Evolutionary conservation across 192 early-diverging fungal genomes (phyloP).

Genomic region (Coemansia sp.): DNA sequence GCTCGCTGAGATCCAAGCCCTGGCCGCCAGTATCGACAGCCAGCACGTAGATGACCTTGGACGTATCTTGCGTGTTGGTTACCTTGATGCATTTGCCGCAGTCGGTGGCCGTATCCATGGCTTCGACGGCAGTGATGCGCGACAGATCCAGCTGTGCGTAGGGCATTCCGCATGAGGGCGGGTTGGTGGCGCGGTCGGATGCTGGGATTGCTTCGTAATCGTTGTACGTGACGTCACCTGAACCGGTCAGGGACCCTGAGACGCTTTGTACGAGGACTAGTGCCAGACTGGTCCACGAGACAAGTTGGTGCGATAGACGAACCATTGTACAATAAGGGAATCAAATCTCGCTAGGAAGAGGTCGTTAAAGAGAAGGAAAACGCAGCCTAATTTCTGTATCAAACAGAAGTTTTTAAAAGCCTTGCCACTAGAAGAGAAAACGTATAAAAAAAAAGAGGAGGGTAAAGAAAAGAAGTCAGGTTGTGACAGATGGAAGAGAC

Average conservation of each 20-base stretch:
- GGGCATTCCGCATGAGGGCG: constrained; percentile 60
- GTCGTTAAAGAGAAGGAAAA: too few species aligned
- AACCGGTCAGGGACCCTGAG: constrained; percentile 28
- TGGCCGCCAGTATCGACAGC: constrained; percentile 58
- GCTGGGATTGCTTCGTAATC: constrained; percentile 50
- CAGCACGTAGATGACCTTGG: constrained; percentile 55
- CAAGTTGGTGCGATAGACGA: background rate
- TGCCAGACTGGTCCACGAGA: background rate
- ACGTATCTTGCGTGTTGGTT: constrained; percentile 36
- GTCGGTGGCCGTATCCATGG: constrained; percentile 41
- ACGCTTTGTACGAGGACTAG: constrained; percentile 3
- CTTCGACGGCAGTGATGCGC: constrained; percentile 56
- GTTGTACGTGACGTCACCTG: constrained; percentile 46
- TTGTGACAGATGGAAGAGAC: too few species aligned
- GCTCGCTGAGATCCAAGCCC: constrained; percentile 56
- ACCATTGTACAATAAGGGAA: background rate
- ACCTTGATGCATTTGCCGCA: constrained; percentile 59
- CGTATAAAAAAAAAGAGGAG: background rate
- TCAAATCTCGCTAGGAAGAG: background rate
- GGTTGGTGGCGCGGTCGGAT: constrained; percentile 41
- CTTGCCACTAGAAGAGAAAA: background rate
- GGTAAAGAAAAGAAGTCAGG: too few species aligned
- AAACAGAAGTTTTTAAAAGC: too few species aligned
- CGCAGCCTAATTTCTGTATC: too few species aligned
- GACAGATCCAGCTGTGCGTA: constrained; percentile 54